phyloP scores from a whole-genome alignment of 441 rosid genomes.

The Brassica hybrid region DNA sequence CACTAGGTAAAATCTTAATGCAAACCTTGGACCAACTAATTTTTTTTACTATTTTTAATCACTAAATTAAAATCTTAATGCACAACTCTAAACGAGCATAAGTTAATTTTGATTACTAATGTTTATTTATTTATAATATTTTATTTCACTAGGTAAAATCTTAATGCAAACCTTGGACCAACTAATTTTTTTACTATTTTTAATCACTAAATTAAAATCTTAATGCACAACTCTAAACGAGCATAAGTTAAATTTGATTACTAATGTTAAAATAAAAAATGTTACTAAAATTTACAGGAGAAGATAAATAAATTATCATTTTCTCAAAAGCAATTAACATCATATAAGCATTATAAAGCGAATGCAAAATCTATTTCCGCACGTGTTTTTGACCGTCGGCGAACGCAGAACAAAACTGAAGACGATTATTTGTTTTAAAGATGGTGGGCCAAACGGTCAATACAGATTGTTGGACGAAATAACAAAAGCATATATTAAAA shows the following conservation, averaged over 20 bases:
- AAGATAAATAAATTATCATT: neutral
- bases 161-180: conserved; percentile 1
- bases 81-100: neutral
- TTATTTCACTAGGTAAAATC: neutral
- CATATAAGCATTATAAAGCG: conserved; percentile 18
- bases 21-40: conserved; percentile 5
- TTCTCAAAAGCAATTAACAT: conserved; percentile 4
- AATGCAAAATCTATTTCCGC: conserved; percentile 20
- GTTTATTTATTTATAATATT: conserved; percentile 2
- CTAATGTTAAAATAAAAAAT: neutral
- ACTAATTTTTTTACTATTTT: neutral
- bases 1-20: neutral
- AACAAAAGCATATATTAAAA: conserved; percentile 1
- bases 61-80: neutral
- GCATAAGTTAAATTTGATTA: neutral
- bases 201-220: neutral
- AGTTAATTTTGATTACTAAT: neutral
- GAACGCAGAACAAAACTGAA: conserved; percentile 25
- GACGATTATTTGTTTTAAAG: conserved; percentile 3
- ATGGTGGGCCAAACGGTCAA: conserved; percentile 32
- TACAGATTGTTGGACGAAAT: neutral
- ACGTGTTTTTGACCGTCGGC: conserved; percentile 38
- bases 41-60: neutral
- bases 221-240: neutral
- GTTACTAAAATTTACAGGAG: neutral